Evolutionary conservation across 352 stramenopile species (phyloP).

Genomic region (Phytophthora litchii): DNA sequence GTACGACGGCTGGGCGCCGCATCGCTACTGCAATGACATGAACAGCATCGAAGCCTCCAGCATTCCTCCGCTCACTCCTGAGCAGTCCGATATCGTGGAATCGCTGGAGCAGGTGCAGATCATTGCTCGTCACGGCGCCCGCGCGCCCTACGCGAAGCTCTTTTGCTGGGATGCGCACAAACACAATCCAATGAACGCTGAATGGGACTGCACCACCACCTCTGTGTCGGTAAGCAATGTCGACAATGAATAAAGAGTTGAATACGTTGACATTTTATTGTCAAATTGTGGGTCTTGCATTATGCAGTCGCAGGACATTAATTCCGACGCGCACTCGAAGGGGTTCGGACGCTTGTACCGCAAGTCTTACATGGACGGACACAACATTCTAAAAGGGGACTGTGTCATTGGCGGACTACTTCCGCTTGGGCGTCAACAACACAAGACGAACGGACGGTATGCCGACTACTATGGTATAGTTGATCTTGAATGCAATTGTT

Average conservation of each 20-base stretch:
- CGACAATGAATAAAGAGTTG: background rate
- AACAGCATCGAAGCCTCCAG: conserved; percentile 58
- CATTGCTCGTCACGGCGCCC: conserved; percentile 77
- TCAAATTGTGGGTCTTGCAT: background rate
- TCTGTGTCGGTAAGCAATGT: conserved; percentile 66
- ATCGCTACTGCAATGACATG: conserved; percentile 83
- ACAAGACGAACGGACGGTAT: conserved; percentile 75
- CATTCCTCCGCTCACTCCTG: conserved; percentile 62
- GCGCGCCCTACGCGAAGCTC: conserved; percentile 70
- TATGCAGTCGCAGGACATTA: conserved; percentile 77
- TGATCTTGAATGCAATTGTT: background rate
- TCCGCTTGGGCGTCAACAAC: conserved; percentile 75
- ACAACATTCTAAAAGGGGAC: conserved; percentile 80
- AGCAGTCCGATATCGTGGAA: conserved; percentile 62
- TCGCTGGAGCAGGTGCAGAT: conserved; percentile 88
- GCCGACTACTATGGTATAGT: conserved; percentile 1
- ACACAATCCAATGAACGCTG: conserved; percentile 75
- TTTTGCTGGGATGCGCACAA: conserved; percentile 80
- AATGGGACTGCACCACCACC: conserved; percentile 76
- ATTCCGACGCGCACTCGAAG: conserved; percentile 39
- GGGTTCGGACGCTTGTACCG: conserved; percentile 79
- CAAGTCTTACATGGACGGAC: conserved; percentile 76
- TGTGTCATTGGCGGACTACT: conserved; percentile 80
- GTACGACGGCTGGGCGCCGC: conserved; percentile 81
- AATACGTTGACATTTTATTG: background rate